Conservation (phyloP, 345 rosid species). For the Leavenworthia alabamica region DNA sequence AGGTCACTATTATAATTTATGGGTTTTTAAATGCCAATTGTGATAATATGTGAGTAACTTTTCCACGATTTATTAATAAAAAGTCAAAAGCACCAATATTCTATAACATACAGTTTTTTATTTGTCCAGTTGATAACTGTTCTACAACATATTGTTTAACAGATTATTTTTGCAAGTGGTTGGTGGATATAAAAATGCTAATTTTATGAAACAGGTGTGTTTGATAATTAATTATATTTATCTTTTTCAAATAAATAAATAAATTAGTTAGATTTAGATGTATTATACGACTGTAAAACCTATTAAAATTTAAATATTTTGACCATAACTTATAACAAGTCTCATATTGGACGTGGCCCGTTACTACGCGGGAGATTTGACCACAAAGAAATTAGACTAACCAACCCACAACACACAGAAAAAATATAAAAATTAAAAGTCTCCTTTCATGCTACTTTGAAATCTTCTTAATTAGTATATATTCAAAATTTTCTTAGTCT, state of each 20-base stretch:
- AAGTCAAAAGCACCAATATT: conserved; percentile 7
- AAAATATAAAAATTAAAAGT: not conserved
- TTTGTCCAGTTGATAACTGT: not conserved
- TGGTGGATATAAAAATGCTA: not conserved
- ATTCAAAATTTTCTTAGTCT: not conserved
- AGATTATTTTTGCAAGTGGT: conserved; percentile 1
- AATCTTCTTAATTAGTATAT: not conserved
- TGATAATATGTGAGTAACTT: not conserved
- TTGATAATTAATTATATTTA: not conserved
- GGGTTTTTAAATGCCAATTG: not conserved
- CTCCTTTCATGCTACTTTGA: conserved; percentile 21
- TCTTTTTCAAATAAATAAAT: not conserved
- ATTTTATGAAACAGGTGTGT: not conserved
- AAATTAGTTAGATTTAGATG: not conserved
- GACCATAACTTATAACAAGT: conserved; percentile 3
- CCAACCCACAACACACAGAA: not conserved
- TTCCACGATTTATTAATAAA: not conserved
- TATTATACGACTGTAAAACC: not conserved
- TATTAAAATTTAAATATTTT: not conserved
- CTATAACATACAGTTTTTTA: not conserved
- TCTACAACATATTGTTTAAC: not conserved
- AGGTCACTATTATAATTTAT: not conserved
- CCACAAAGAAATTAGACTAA: not conserved
- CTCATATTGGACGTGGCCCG: conserved; percentile 1
- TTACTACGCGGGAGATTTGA: conserved; percentile 22